Conservation (phyloP, 768 basidiomycete species). For the Pulveroboletus sp. region DNA sequence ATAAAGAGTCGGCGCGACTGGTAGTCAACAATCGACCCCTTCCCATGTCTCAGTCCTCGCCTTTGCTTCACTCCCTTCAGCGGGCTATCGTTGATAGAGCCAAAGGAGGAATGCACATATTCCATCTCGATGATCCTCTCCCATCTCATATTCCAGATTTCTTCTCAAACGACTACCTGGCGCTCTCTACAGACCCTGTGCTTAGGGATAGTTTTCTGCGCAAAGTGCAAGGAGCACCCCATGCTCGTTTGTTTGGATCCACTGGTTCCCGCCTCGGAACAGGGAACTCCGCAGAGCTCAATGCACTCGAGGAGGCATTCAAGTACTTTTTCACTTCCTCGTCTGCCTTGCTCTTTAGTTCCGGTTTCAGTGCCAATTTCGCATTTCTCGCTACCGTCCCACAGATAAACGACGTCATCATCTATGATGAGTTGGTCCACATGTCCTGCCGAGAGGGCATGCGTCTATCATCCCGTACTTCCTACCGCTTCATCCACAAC, state of each 20-base stretch:
- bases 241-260: conserved; percentile 37
- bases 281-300: conserved; percentile 28
- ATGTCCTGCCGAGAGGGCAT: conserved; percentile 50
- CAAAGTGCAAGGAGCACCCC: conserved; percentile 17
- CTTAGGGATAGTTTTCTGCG: conserved; percentile 33
- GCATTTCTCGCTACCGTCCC: conserved; percentile 45
- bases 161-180: conserved; percentile 50
- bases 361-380: conserved; percentile 51
- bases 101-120: conserved; percentile 6
- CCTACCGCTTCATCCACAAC: conserved; percentile 44
- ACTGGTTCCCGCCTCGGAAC: conserved; percentile 48
- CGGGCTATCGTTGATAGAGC: conserved; percentile 5
- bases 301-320: conserved; percentile 10
- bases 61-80: conserved; percentile 14
- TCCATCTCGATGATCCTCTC: conserved; percentile 15
- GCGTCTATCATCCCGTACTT: conserved; percentile 30
- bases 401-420: conserved; percentile 40
- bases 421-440: conserved; percentile 52
- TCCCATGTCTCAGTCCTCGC: conserved; percentile 8
- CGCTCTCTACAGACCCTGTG: conserved; percentile 33
- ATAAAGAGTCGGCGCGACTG: conserved; percentile 4
- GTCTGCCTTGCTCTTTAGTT: conserved; percentile 46
- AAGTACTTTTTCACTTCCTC: conserved; percentile 24
- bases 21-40: background rate
- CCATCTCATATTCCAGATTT: conserved; percentile 30